Evolutionary conservation across 2,329 filamentous ascomycete genomes (phyloP).

Genomic region (Huntiella bhutanensis): DNA sequence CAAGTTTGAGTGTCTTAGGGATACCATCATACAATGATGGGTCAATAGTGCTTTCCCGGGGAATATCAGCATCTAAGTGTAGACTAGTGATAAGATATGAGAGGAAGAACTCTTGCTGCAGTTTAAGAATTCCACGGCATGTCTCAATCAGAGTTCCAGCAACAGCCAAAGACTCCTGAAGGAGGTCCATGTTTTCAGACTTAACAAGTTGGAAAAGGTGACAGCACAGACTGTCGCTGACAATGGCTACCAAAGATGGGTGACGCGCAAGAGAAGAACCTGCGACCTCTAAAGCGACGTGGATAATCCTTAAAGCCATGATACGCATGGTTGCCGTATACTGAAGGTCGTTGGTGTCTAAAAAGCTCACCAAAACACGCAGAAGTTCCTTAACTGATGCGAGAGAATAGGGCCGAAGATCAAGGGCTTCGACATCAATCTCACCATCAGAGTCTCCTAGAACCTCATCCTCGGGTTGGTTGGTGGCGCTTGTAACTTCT

Average conservation of each 20-base stretch:
- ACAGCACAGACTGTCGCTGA: constrained; percentile 81
- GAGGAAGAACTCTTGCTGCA: constrained; percentile 90
- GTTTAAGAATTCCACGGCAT: constrained; percentile 73
- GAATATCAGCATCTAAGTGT: constrained; percentile 86
- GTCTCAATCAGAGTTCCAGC: constrained; percentile 80
- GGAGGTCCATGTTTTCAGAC: constrained; percentile 86
- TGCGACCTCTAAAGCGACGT: constrained; percentile 89
- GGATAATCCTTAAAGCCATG: constrained; percentile 92
- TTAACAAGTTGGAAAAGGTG: constrained; percentile 91
- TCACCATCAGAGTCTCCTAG: constrained; percentile 11
- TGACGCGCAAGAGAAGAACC: constrained; percentile 89
- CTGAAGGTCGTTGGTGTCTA: constrained; percentile 82
- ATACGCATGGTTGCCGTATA: constrained; percentile 91
- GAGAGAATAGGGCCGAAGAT: constrained; percentile 75
- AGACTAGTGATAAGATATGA: constrained; percentile 89
- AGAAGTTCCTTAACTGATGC: constrained; percentile 91
- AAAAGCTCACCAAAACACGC: constrained; percentile 75
- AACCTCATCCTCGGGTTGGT: background rate
- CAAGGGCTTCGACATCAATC: constrained; percentile 24
- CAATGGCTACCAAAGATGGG: constrained; percentile 67
- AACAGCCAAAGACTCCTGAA: constrained; percentile 83
- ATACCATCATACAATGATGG: constrained; percentile 83
- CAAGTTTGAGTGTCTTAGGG: constrained; percentile 72
- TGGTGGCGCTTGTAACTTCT: background rate
- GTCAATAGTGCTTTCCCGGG: constrained; percentile 74